Evolutionary conservation across 2,329 filamentous ascomycete genomes (phyloP).

Genomic region (Fusarium acutatum): DNA sequence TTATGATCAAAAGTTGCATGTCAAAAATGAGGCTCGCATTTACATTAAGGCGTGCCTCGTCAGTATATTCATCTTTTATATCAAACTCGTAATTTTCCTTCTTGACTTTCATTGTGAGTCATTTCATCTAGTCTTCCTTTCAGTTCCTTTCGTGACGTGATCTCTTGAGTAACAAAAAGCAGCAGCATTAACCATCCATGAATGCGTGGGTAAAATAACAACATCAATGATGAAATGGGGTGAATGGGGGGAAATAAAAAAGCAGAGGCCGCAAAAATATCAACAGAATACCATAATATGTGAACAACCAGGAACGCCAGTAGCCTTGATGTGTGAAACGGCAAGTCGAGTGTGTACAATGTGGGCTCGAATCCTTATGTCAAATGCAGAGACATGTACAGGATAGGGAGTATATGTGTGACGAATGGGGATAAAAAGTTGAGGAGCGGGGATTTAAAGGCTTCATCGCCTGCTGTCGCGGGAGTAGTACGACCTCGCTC

Average conservation of each 20-base stretch:
- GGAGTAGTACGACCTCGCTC: slow-evolving; percentile 47
- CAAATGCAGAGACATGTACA: slow-evolving; percentile 39
- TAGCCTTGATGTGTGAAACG: slow-evolving; percentile 31
- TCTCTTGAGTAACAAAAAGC: slow-evolving; percentile 27
- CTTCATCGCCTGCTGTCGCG: slow-evolving; percentile 37
- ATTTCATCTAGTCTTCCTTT: slow-evolving; percentile 24
- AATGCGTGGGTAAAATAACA: slow-evolving; percentile 24
- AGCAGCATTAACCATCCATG: slow-evolving; percentile 21
- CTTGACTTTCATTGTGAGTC: slow-evolving; percentile 30
- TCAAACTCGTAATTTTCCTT: slow-evolving; percentile 36
- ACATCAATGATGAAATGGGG: slow-evolving; percentile 3
- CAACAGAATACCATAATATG: slow-evolving; percentile 28
- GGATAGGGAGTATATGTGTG: slow-evolving; percentile 22
- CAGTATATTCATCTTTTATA: slow-evolving; percentile 34
- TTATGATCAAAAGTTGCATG: neutral
- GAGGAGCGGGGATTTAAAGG: slow-evolving; percentile 7
- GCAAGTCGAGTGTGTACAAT: slow-evolving; percentile 33
- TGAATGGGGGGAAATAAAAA: neutral
- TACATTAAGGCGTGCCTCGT: slow-evolving; percentile 24
- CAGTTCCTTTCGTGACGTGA: slow-evolving; percentile 31
- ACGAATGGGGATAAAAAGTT: neutral
- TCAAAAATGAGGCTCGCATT: slow-evolving; percentile 22
- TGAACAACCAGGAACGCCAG: slow-evolving; percentile 39
- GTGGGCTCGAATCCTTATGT: slow-evolving; percentile 29
- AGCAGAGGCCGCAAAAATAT: neutral